These are phyloP conservation scores for Kwoniella heveanensis DNA, from an alignment of 768 basidiomycete genomes.

Conservation along the genomic window DNA sequence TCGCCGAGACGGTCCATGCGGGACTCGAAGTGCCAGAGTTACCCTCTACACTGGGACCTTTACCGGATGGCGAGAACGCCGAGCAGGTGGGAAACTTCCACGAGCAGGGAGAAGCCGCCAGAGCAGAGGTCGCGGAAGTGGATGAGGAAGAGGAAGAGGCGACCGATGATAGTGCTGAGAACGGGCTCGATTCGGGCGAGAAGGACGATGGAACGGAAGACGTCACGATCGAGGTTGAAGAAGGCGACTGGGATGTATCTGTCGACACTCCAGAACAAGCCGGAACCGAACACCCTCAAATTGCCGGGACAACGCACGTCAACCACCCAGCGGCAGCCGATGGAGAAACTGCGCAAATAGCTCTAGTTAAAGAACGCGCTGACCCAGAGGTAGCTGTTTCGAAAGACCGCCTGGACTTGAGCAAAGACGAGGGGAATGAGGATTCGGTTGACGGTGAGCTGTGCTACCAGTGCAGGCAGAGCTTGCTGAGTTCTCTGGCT, in stretches of 20 bases:
- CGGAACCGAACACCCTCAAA: background rate
- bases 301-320: background rate
- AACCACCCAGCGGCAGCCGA: background rate
- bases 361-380: no score
- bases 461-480: no score
- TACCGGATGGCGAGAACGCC: no score
- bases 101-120: background rate
- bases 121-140: background rate
- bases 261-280: no score
- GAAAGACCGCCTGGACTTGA: background rate
- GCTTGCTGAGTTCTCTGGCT: no score
- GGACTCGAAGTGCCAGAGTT: background rate
- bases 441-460: no score
- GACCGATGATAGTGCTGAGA: background rate
- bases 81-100: no score
- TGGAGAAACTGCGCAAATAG: background rate
- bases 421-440: background rate
- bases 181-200: background rate
- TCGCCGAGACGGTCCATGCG: background rate
- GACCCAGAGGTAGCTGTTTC: no score
- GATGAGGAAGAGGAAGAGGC: background rate
- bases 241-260: background rate
- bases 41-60: no score
- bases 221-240: background rate
- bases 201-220: background rate